Percentiles rank a stretch among this genome's conserved stretches.
Conservation (phyloP, 441 rosid species). For the Flueggea neowawraea region DNA sequence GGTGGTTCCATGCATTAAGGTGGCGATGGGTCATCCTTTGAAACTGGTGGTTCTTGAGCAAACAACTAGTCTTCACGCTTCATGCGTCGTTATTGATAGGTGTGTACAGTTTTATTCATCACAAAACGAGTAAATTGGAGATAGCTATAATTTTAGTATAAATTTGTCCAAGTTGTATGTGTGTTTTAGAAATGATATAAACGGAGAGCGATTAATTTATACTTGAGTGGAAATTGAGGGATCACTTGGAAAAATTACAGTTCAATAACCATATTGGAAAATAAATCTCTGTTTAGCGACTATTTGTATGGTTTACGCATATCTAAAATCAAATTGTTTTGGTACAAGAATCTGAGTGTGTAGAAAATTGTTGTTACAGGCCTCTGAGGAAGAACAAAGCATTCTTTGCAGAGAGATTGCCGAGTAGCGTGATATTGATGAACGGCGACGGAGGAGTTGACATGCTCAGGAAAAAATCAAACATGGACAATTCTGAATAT, state of each 20-base stretch:
- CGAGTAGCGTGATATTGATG: conserved; percentile 34
- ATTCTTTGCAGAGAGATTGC: conserved; percentile 33
- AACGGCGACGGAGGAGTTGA: conserved; percentile 31
- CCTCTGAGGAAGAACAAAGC: conserved; percentile 31
- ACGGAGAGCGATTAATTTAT: no score
- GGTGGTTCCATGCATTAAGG: conserved; percentile 31
- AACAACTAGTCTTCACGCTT: conserved; percentile 33
- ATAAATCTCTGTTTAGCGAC: no score
- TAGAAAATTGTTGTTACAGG: conserved; percentile 10
- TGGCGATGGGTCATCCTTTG: conserved; percentile 35
- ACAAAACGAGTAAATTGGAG: neutral
- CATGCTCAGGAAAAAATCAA: conserved; percentile 24
- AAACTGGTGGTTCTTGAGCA: conserved; percentile 38
- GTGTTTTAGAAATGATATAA: no score
- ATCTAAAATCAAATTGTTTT: no score
- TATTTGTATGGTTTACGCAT: no score
- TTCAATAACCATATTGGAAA: no score
- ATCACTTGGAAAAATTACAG: no score
- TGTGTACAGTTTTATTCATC: neutral
- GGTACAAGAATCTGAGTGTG: no score
- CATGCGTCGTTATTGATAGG: conserved; percentile 38
- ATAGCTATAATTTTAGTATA: no score
- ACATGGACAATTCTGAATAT: conserved; percentile 1
- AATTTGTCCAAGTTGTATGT: no score
- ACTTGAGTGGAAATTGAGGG: no score